Evolutionary conservation across 202 grass and related monocot genomes (phyloP).

Genomic region (Sporobolus alterniflorus): DNA sequence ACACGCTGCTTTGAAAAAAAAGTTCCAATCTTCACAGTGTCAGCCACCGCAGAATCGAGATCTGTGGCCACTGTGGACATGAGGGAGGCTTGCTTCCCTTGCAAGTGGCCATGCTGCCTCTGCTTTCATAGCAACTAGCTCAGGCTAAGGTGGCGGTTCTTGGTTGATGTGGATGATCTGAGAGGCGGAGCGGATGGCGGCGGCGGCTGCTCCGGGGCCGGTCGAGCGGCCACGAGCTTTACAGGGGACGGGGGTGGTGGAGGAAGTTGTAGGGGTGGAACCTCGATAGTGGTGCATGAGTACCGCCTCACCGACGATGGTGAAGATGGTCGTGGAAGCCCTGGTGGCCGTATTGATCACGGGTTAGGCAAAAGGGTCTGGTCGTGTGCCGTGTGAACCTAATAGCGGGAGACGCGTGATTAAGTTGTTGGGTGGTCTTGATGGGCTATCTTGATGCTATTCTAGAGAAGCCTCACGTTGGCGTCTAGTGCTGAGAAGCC

Average conservation of each 20-base stretch:
- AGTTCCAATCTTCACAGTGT: conserved; percentile 64
- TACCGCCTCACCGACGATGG: too few species aligned
- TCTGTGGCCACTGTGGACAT: conserved; percentile 50
- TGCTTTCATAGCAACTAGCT: neutral
- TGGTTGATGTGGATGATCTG: conserved; percentile 49
- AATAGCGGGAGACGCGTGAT: too few species aligned
- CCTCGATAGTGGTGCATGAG: too few species aligned
- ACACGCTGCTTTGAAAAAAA: too few species aligned
- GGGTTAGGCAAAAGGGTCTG: too few species aligned
- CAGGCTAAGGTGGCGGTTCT: neutral
- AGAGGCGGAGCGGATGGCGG: conserved; percentile 42
- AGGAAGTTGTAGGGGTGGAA: conserved; percentile 46
- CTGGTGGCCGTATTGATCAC: too few species aligned
- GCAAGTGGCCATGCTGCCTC: neutral
- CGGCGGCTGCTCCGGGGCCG: conserved; percentile 35
- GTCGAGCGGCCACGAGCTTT: conserved; percentile 33
- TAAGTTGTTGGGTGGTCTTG: too few species aligned
- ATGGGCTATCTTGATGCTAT: too few species aligned
- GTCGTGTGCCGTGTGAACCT: too few species aligned
- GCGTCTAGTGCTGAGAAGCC: too few species aligned
- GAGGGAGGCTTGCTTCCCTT: conserved; percentile 51
- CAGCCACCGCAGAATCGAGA: conserved; percentile 45
- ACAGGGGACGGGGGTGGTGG: conserved; percentile 34
- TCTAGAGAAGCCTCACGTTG: too few species aligned
- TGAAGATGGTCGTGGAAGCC: too few species aligned